Evolutionary conservation across 2,329 filamentous ascomycete species (phyloP).

Genomic region (Sclerotinia spermophila): DNA sequence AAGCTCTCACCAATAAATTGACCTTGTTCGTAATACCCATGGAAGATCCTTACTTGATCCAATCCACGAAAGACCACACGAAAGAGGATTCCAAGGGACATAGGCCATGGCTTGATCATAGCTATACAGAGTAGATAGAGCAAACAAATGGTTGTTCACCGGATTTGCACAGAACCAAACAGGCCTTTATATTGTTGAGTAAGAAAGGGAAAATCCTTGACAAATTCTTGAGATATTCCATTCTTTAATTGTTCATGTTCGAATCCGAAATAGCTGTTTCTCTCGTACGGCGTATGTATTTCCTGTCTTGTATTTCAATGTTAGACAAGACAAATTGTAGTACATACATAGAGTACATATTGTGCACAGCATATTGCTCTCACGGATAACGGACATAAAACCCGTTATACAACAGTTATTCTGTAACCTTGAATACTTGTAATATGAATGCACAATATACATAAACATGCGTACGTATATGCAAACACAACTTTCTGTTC

Average conservation of each 20-base stretch:
- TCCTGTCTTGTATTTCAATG: not conserved
- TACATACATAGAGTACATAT: not conserved
- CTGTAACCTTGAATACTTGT: not conserved
- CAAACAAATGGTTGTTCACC: not conserved
- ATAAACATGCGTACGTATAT: not conserved
- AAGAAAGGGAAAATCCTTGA: not conserved
- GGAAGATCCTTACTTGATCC: constrained; percentile 17
- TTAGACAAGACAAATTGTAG: not conserved
- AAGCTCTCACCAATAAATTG: constrained; percentile 4
- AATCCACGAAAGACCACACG: not conserved
- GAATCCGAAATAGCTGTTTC: not conserved
- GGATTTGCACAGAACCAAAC: not conserved
- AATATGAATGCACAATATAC: not conserved
- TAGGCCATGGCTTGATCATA: constrained; percentile 5
- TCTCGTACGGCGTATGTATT: not conserved
- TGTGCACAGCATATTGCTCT: not conserved
- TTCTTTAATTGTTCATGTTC: not conserved
- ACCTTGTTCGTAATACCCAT: constrained; percentile 6
- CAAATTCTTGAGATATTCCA: not conserved
- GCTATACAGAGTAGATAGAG: too few species aligned
- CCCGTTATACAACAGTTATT: constrained; percentile 7
- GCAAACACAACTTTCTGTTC: constrained; percentile 1
- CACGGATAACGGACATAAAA: constrained; percentile 11
- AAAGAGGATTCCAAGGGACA: not conserved
- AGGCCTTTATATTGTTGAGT: constrained; percentile 1